A percentile compares a stretch with the other conserved stretches of the same genome.
Conservation (phyloP, 2,329 filamentous ascomycete genomes). For the Sporothrix globosa region DNA sequence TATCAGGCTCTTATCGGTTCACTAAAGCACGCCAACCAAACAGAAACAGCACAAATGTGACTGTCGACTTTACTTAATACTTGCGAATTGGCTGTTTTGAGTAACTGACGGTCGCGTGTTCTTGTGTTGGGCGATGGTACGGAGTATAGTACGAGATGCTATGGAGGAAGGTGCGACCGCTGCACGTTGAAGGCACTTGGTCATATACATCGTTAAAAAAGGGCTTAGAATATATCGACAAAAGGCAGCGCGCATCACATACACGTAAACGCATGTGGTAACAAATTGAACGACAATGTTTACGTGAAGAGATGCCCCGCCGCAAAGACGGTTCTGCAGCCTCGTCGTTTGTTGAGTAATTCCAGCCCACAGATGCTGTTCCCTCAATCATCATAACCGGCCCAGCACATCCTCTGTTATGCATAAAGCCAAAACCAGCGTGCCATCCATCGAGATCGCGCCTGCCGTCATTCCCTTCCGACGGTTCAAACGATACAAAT, state of each 20-base stretch:
- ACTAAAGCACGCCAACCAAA: not conserved
- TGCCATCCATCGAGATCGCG: not conserved
- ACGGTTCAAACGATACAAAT: not conserved
- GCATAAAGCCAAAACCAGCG: not conserved
- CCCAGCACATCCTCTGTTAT: too few species aligned
- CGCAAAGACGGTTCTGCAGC: too few species aligned
- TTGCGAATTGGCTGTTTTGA: not conserved
- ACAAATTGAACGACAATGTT: too few species aligned
- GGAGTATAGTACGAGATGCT: not conserved
- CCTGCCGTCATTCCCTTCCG: not conserved
- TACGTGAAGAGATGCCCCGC: too few species aligned
- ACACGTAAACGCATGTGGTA: too few species aligned
- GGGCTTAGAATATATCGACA: not conserved
- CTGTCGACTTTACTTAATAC: not conserved
- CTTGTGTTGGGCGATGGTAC: not conserved
- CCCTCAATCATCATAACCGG: too few species aligned
- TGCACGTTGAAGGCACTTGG: not conserved
- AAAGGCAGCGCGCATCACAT: not conserved
- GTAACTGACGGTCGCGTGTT: not conserved
- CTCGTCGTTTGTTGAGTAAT: too few species aligned
- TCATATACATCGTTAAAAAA: not conserved
- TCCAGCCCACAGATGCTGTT: too few species aligned
- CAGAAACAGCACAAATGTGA: not conserved
- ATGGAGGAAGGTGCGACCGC: not conserved
- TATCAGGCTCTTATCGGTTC: conserved; percentile 15